Conservation (phyloP, 768 basidiomycete genomes). For the Guyanaporus albipodus region DNA sequence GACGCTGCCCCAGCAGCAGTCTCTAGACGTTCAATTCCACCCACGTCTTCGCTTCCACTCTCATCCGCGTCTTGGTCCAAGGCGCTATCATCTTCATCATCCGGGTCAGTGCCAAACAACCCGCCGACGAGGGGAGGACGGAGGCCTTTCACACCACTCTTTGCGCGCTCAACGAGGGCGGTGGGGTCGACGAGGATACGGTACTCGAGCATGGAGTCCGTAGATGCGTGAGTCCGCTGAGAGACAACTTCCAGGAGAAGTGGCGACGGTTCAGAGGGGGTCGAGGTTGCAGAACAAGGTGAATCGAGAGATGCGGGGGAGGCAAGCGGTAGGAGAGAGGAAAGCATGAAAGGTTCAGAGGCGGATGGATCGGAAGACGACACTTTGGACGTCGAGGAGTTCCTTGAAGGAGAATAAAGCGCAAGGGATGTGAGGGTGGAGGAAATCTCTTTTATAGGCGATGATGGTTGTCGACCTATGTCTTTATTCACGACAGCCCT, state of each 20-base stretch:
- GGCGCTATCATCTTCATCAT: constrained; percentile 41
- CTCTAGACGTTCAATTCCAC: constrained; percentile 20
- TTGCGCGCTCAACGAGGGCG: constrained; percentile 60
- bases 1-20: constrained; percentile 22
- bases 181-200: constrained; percentile 72
- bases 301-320: not conserved
- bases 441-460: constrained; percentile 16
- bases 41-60: constrained; percentile 40
- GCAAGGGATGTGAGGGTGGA: constrained; percentile 11
- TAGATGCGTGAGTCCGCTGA: constrained; percentile 61
- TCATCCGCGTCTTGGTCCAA: constrained; percentile 33
- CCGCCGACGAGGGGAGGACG: constrained; percentile 43
- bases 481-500: constrained; percentile 54
- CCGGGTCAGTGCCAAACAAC: constrained; percentile 38
- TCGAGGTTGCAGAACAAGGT: constrained; percentile 5
- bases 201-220: constrained; percentile 72
- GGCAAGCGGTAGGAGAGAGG: constrained; percentile 16
- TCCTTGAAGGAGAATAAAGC: constrained; percentile 18
- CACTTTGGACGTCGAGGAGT: constrained; percentile 3
- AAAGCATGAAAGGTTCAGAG: constrained; percentile 9
- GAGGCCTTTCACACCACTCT: constrained; percentile 61
- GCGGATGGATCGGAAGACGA: not conserved
- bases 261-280: constrained; percentile 27
- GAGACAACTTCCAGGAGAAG: constrained; percentile 67
- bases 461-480: constrained; percentile 10